Conservation (phyloP, 352 stramenopile species). For the Globisporangium orthogonon region DNA sequence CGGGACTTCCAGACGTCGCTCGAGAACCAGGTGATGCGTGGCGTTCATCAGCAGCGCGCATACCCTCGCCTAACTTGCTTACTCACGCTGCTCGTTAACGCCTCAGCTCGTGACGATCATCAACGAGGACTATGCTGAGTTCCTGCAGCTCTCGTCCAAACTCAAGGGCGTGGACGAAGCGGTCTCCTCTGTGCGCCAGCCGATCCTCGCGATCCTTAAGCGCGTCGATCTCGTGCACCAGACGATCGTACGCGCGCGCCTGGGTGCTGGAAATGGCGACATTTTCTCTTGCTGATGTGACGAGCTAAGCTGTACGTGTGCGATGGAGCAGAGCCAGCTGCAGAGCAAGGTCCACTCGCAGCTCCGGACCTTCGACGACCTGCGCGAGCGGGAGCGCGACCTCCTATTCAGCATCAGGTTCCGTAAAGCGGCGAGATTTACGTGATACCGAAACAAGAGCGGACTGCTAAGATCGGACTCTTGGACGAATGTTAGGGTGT, state of each 20-base stretch:
- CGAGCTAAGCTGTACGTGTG: not conserved
- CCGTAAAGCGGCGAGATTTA: not conserved
- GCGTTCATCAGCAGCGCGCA: not conserved
- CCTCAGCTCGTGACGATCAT: slow-evolving; percentile 79
- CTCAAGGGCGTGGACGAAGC: slow-evolving; percentile 84
- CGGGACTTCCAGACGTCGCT: slow-evolving; percentile 80
- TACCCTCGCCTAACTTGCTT: too few relatives aligned
- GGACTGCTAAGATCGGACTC: not conserved
- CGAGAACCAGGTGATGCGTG: slow-evolving; percentile 62
- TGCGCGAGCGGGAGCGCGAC: slow-evolving; percentile 42
- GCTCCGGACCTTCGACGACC: slow-evolving; percentile 29
- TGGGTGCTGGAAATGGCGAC: too few relatives aligned
- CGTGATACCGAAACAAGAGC: not conserved
- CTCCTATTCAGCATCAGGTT: slow-evolving; percentile 55
- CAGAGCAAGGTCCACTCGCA: slow-evolving; percentile 46
- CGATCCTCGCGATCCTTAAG: slow-evolving; percentile 71
- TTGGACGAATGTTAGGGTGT: slow-evolving; percentile 28
- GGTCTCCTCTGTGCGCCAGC: slow-evolving; percentile 66
- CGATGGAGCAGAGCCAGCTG: slow-evolving; percentile 30
- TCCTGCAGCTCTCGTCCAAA: slow-evolving; percentile 84
- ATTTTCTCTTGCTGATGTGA: too few relatives aligned
- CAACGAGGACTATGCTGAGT: slow-evolving; percentile 87
- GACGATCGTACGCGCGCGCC: slow-evolving; percentile 32
- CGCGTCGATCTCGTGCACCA: slow-evolving; percentile 66
- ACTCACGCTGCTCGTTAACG: too few relatives aligned